A percentile compares a stretch with the other conserved stretches of the same genome.
These are phyloP conservation scores for Fonsecaea nubica DNA, from an alignment of 2,329 filamentous ascomycete species.

Conservation along the genomic window DNA sequence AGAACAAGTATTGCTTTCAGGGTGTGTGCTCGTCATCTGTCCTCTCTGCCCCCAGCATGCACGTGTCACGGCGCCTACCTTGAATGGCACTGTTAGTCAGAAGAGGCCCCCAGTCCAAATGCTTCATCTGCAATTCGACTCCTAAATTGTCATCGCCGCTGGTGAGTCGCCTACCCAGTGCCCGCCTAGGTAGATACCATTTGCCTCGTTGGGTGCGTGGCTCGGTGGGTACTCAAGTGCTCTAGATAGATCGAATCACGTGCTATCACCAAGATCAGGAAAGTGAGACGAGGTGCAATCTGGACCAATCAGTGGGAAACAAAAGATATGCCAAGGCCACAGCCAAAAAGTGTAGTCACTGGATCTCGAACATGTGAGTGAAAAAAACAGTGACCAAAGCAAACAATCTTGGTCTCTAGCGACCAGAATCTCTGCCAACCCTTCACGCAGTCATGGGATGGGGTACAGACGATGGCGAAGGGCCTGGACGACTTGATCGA, in stretches of 20 bases:
- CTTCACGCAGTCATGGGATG: slow-evolving; percentile 21
- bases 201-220: no score
- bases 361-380: neutral
- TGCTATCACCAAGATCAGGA: neutral
- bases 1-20: slow-evolving; percentile 17
- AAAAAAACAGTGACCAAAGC: slow-evolving; percentile 13
- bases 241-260: neutral
- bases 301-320: neutral
- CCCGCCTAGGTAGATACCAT: no score
- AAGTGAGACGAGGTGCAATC: neutral
- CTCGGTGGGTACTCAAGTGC: no score
- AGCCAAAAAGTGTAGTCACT: slow-evolving; percentile 1
- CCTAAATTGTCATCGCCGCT: no score
- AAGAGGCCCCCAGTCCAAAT: no score
- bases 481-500: slow-evolving; percentile 65
- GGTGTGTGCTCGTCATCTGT: neutral
- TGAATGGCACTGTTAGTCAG: no score
- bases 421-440: neutral
- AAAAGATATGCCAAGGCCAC: slow-evolving; percentile 5
- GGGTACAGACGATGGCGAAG: slow-evolving; percentile 50
- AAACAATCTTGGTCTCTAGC: slow-evolving; percentile 13
- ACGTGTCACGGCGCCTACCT: no score
- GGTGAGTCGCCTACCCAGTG: no score
- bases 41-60: neutral
- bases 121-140: no score